Conservation (phyloP, 129 eudicot species). For the Tagetes erecta region DNA sequence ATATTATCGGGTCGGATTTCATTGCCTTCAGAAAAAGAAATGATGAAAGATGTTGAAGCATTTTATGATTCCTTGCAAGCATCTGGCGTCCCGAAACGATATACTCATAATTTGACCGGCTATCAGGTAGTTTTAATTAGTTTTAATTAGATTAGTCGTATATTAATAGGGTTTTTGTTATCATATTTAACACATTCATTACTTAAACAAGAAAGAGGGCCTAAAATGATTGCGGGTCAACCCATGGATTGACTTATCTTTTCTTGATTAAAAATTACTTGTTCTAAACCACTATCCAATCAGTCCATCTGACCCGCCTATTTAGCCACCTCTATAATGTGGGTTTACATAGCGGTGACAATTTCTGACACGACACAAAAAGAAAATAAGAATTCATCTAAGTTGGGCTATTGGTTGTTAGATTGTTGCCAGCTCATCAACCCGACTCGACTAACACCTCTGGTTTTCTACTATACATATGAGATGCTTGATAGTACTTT, state of each 20-base stretch:
- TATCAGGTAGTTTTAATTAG: constrained; percentile 45
- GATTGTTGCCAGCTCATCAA: too few relatives aligned
- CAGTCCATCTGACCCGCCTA: background rate
- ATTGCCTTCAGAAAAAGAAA: constrained; percentile 62
- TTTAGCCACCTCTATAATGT: background rate
- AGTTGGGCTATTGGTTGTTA: too few relatives aligned
- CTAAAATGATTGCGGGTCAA: background rate
- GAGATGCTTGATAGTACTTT: too few relatives aligned
- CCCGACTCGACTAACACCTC: too few relatives aligned
- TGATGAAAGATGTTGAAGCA: constrained; percentile 67
- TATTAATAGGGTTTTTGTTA: background rate
- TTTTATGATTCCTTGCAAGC: constrained; percentile 65
- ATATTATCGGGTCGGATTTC: constrained; percentile 66
- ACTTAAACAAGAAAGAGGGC: background rate
- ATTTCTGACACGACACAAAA: too few relatives aligned
- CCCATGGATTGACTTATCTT: background rate
- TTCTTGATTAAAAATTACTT: background rate
- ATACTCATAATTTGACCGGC: constrained; percentile 65
- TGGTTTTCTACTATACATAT: too few relatives aligned
- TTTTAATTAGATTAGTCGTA: background rate
- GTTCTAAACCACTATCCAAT: background rate
- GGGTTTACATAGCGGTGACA: background rate
- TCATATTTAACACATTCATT: background rate
- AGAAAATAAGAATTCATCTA: too few relatives aligned
- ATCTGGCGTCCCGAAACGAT: constrained; percentile 71